phyloP scores from a whole-genome alignment of 1,284 basidiomycete species.

The Mycena citricolor region DNA sequence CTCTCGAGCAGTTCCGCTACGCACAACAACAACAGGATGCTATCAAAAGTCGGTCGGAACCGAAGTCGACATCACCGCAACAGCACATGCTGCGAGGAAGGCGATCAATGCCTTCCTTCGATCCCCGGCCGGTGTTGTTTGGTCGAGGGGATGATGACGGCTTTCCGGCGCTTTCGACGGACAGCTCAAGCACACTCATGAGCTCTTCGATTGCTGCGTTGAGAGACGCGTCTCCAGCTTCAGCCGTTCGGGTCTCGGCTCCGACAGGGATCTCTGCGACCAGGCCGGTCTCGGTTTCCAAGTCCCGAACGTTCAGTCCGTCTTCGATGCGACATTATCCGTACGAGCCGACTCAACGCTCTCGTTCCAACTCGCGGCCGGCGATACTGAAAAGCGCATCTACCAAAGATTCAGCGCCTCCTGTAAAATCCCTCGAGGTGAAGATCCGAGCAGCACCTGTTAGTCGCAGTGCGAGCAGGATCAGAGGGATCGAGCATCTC shows the following conservation, averaged over 20 bases:
- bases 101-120: conserved; percentile 22
- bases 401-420: too few relatives aligned
- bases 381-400: too few relatives aligned
- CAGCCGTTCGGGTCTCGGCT: conserved; percentile 21
- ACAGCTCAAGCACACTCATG: conserved; percentile 16
- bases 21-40: conserved; percentile 16
- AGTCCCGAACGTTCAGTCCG: conserved; percentile 46
- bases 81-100: conserved; percentile 11
- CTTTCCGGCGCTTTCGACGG: conserved; percentile 45
- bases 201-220: neutral
- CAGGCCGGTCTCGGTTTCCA: conserved; percentile 28
- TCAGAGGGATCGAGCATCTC: conserved; percentile 37
- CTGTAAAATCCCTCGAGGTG: too few relatives aligned
- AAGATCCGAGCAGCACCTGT: too few relatives aligned
- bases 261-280: conserved; percentile 33
- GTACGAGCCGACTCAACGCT: conserved; percentile 23
- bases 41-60: conserved; percentile 5
- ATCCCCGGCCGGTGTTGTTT: conserved; percentile 40
- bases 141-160: conserved; percentile 57
- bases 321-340: conserved; percentile 42
- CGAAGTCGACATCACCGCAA: conserved; percentile 3
- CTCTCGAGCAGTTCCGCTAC: conserved; percentile 15
- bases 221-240: conserved; percentile 9
- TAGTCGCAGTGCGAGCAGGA: conserved; percentile 24
- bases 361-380: conserved; percentile 32